Conservation (phyloP, 2,329 filamentous ascomycete species). For the Ascosphaera apis region DNA sequence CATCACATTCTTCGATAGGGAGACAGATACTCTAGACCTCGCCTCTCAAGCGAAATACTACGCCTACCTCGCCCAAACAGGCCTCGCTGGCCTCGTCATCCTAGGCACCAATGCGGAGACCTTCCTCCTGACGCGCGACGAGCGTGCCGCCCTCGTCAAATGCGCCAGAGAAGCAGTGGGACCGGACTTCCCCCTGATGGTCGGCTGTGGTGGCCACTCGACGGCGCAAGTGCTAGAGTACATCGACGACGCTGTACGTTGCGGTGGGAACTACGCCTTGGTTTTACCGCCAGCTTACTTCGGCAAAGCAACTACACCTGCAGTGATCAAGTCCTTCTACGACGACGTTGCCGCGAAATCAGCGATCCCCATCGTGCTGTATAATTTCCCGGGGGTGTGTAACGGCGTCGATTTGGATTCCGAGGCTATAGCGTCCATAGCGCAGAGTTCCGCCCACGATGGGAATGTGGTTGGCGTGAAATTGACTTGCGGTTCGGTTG, state of each 20-base stretch:
- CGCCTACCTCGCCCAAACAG: constrained; percentile 26
- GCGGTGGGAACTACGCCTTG: constrained; percentile 38
- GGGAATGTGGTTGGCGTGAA: constrained; percentile 40
- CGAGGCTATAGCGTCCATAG: constrained; percentile 33
- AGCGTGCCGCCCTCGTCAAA: constrained; percentile 32
- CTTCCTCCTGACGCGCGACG: constrained; percentile 34
- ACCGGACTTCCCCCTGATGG: constrained; percentile 34
- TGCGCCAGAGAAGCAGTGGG: constrained; percentile 32
- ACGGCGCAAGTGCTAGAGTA: constrained; percentile 39
- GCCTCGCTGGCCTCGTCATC: constrained; percentile 29
- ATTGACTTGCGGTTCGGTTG: constrained; percentile 39
- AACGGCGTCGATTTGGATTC: constrained; percentile 47
- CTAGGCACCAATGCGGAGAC: constrained; percentile 34
- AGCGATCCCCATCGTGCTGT: constrained; percentile 36
- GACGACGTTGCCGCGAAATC: constrained; percentile 29
- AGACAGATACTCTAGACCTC: constrained; percentile 26
- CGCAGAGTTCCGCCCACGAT: constrained; percentile 16
- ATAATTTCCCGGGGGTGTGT: constrained; percentile 47
- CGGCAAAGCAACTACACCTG: constrained; percentile 34
- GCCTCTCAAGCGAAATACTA: constrained; percentile 28
- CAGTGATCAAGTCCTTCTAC: constrained; percentile 37
- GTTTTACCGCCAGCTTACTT: constrained; percentile 43
- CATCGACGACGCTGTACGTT: constrained; percentile 33
- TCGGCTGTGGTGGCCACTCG: constrained; percentile 40
- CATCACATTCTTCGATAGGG: constrained; percentile 30